Percentiles rank a stretch among this genome's conserved stretches.
Evolutionary conservation across 106 monocot genomes (phyloP).

Genomic region (Chionographis japonica): DNA sequence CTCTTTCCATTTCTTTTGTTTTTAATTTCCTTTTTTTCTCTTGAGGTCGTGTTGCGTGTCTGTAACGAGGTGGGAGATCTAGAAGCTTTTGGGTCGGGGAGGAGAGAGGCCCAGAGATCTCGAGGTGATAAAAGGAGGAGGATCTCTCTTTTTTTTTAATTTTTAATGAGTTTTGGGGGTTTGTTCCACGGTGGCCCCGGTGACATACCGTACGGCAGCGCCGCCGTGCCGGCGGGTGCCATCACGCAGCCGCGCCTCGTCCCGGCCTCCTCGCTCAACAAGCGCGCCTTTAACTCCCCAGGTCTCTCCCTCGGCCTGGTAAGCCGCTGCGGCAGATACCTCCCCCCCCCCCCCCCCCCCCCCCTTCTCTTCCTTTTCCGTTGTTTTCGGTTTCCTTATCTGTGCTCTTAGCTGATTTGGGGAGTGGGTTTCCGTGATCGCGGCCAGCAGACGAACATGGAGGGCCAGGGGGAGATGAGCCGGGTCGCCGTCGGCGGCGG

Average conservation of each 20-base stretch:
- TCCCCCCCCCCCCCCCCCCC: neutral
- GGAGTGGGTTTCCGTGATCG: neutral
- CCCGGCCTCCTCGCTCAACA: slow-evolving; percentile 6
- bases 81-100: no score
- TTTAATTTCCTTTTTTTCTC: no score
- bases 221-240: neutral
- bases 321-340: neutral
- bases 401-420: neutral
- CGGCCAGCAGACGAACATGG: slow-evolving; percentile 30
- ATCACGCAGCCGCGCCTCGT: slow-evolving; percentile 8
- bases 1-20: no score
- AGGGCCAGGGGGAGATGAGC: slow-evolving; percentile 5
- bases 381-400: neutral
- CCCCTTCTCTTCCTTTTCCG: neutral
- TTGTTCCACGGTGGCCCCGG: slow-evolving; percentile 17
- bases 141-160: no score
- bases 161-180: slow-evolving; percentile 36
- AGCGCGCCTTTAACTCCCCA: slow-evolving; percentile 11
- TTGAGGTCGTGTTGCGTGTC: no score
- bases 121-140: neutral
- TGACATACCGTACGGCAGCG: slow-evolving; percentile 5
- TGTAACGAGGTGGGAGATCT: no score
- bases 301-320: slow-evolving; percentile 43
- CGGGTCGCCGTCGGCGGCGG: neutral
- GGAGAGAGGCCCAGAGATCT: no score